Base-by-base conservation (phyloP, 73 alveolate genomes). In the Symbiodinium pilosum region DNA sequence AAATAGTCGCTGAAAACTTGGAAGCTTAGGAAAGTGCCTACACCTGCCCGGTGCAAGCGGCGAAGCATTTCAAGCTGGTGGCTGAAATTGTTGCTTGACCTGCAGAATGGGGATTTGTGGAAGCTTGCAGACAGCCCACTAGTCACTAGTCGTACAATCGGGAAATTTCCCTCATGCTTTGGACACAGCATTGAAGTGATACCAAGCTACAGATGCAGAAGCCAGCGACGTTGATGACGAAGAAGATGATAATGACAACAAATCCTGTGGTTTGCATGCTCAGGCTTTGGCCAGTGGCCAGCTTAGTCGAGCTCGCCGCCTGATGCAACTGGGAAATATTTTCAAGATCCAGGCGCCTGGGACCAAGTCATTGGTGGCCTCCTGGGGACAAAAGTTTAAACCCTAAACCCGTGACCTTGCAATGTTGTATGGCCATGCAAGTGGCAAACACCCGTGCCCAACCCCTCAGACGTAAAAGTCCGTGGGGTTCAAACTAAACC, bases 281-380 rank as follows among this genome's bases (percentile, higher is more conserved):
- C 73, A 64, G 81, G 81, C 81, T 64, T 28, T 64, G 7, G 81
- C 81, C 81, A 24, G 34, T 38, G 81, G 81, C 20, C 81, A 64
- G 3, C 81, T 64, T 64, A 64, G 81, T 38, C 81, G 85, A 16
- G 44, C 85, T 16, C 87, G 87, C 26, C 30, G 43, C 36, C n/a
- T 77, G 87, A 38, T 77, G 87, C 87, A 77, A 51, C 87, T 77
- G 52, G 87, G 87, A 51, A 38, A 34, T n/a, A 38, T 77, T 32
- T 77, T 77, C 47, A 77, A 77, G 87, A 38, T 77, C 36, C 86
- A 75, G 86, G 77, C 28, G n/a, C 71, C n/a, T 21, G 71, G 71
- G n/a, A 5, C 34, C 0, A 11, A 30, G 32, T 30, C 28, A 24
- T 11, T 5, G 24, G 2, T 54, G 71, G 4, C 7, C 32, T 54